Evolutionary conservation across 2,329 filamentous ascomycete genomes (phyloP).

Genomic region (Trichoderma guizhouense): DNA sequence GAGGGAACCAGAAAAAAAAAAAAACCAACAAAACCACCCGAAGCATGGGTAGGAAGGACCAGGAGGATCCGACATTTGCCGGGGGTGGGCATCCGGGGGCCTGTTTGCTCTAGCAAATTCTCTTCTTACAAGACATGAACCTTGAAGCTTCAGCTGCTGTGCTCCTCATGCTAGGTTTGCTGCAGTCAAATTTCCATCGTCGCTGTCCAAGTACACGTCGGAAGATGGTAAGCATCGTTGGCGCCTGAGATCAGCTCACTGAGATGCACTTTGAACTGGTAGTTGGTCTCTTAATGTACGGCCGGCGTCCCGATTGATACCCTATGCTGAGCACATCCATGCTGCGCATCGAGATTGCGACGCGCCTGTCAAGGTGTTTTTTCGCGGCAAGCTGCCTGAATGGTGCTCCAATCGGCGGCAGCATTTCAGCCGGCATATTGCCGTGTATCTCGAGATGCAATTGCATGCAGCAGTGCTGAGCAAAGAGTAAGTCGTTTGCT

Average conservation of each 20-base stretch:
- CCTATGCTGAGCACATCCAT: not conserved
- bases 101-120: not conserved
- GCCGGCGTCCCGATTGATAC: not conserved
- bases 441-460: not conserved
- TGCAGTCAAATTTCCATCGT: not conserved
- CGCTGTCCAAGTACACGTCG: not conserved
- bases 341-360: conserved; percentile 1
- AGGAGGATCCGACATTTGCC: conserved; percentile 6
- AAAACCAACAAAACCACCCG: not conserved
- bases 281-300: not conserved
- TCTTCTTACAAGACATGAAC: not conserved
- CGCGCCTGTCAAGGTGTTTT: not conserved
- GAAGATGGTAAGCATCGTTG: not conserved
- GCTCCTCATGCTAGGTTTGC: not conserved
- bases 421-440: conserved; percentile 4
- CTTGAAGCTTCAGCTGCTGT: not conserved
- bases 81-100: not conserved
- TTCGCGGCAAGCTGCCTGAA: not conserved
- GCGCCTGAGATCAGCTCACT: not conserved
- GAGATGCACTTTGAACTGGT: not conserved
- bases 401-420: not conserved
- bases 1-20: not conserved
- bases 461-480: not conserved
- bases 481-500: not conserved
- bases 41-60: not conserved